Conservation (phyloP, 208 protist genomes). For the Leishmania lainsoni region DNA sequence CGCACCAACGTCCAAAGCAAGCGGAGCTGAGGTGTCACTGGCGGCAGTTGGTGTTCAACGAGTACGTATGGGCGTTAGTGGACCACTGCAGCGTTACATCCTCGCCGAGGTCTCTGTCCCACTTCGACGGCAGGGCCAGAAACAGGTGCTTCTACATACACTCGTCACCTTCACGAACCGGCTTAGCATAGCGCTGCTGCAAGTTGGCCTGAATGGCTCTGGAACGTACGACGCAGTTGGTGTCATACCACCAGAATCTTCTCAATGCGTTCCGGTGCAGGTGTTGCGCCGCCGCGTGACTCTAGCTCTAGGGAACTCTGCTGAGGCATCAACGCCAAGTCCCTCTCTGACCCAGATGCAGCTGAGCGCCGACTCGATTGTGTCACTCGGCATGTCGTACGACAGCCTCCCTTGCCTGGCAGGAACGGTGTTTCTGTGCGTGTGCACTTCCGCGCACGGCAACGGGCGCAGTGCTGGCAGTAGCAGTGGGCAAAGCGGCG, state of each 20-base stretch:
- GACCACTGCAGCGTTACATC: conserved; percentile 35
- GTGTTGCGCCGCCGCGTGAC: conserved; percentile 21
- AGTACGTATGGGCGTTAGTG: conserved; percentile 10
- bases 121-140: conserved; percentile 34
- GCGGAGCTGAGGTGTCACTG: conserved; percentile 19
- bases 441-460: conserved; percentile 23
- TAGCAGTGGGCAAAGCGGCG: background rate
- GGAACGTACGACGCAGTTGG: conserved; percentile 20
- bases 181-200: conserved; percentile 40
- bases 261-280: conserved; percentile 17
- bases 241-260: background rate
- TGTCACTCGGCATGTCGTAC: conserved; percentile 62
- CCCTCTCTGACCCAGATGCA: background rate
- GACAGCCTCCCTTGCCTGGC: conserved; percentile 55
- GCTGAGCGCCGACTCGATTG: conserved; percentile 1
- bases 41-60: conserved; percentile 24
- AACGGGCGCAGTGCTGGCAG: background rate
- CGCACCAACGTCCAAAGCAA: background rate
- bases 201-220: conserved; percentile 17
- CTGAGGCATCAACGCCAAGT: background rate
- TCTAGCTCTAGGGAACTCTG: conserved; percentile 2
- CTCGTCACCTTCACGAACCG: conserved; percentile 57
- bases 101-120: conserved; percentile 52
- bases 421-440: conserved; percentile 51
- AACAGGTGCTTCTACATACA: conserved; percentile 48